Evolutionary conservation across 176 grass and related monocot genomes (phyloP).

Genomic region (Oryza meyeriana): DNA sequence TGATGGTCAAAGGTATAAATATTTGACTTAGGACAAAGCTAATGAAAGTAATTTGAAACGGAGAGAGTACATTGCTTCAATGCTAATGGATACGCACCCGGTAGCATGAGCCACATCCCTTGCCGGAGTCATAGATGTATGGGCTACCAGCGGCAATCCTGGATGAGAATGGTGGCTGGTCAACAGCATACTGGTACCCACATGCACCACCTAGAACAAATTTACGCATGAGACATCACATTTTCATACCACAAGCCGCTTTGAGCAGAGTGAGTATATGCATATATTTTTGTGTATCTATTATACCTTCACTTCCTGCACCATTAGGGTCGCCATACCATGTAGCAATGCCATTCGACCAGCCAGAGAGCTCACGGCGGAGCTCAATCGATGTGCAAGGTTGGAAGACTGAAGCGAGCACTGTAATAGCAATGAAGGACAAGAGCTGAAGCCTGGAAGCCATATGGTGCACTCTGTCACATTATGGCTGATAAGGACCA

Average conservation of each 20-base stretch:
- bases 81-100: constrained; percentile 37
- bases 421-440: constrained; percentile 15
- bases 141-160: constrained; percentile 81
- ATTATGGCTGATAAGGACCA: background rate
- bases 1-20: no score
- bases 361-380: constrained; percentile 44
- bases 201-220: constrained; percentile 69
- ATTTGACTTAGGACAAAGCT: no score
- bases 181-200: constrained; percentile 73
- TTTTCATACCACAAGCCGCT: background rate
- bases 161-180: constrained; percentile 61
- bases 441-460: constrained; percentile 23
- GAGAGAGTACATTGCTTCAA: background rate
- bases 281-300: background rate
- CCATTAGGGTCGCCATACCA: constrained; percentile 70
- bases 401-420: constrained; percentile 12
- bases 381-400: constrained; percentile 19
- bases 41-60: no score
- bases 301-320: constrained; percentile 81
- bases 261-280: background rate
- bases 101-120: constrained; percentile 77
- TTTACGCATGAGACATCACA: background rate
- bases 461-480: constrained; percentile 37
- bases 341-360: constrained; percentile 55
- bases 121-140: constrained; percentile 63